Base-by-base conservation (phyloP, 2,329 filamentous ascomycete genomes). In the Colletotrichum sp. region DNA sequence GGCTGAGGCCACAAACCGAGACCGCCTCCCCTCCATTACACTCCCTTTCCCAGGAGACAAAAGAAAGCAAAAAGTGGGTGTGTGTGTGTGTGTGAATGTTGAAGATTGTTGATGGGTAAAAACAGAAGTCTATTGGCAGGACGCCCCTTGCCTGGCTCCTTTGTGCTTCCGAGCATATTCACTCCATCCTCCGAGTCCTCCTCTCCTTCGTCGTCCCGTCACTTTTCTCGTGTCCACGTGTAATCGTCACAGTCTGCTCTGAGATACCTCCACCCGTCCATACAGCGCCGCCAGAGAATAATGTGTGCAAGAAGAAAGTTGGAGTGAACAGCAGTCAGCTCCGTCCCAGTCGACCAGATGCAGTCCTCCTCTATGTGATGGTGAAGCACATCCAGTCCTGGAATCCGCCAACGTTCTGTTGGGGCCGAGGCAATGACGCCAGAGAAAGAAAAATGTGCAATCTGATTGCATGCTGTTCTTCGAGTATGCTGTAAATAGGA, bases 401-500 rank as follows among this genome's bases (percentile, higher is more conserved):
- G 60, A 64, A 65, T 52, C 60, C 49, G 44, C 32, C 69, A 67
- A 67, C 62, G 28, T 18, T 72, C 34, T 30, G 44, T 72, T 32
- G 62, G 18, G 49, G 24, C 36, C 28, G 60, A 64, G 39, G 32
- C 36, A 57, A 67, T 59, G 28, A 21, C 49, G 39, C 63, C 32
- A 49, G 44, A 52, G 18, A 52, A 59, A 32, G 62, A 63, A 63
- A 32, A 59, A 68, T 64, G 59, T 71, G 75, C 75, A 76, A 75
- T 76, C 55, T 67, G 49, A 67, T 75, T 75, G 75, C 75, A 75
- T 75, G 36, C 65, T 76, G 75, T 62, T 76, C 65, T 75, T 76
- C 24, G 36, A 60, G 52, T 67, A 76, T 76, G 57, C 44, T 65
- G 21, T 52, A 68, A 57, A 55, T 10, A 57, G 28, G 32, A 59